Base-by-base conservation (phyloP, 352 stramenopile species). In the Phytophthora litchii region DNA sequence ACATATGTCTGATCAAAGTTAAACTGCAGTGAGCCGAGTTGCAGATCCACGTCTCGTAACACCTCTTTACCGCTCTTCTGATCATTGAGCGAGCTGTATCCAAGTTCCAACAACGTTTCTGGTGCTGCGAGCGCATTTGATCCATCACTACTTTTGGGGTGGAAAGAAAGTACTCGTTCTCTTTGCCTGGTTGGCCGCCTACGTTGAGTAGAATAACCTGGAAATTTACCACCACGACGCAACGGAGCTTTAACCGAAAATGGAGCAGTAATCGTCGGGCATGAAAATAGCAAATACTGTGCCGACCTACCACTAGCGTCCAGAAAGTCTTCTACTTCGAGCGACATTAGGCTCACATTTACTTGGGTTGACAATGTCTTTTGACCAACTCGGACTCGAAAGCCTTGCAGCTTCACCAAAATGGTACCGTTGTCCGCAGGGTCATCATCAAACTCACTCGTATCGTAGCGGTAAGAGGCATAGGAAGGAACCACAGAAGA, bases 1-100 rank as follows among this genome's bases (percentile, higher is more conserved):
- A 94, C 67, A 35, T 94, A 94, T 16, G 83, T 82, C 51, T 96
- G 87, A 37, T 96, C 85, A 60, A 94, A 92, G 37, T 91, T 82
- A 16, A 96, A 63, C 43, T 96, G 87, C 14, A 96, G 67, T 3
- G 80, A 83, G 12, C 87, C 87, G 43, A 94, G 65, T 36, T 80
- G 74, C 27, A 94, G 51, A 62, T 93, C 80, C n/a, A 93, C 20
- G 17, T 93, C 72, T 14, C 67, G 71, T 34, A 78, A 48, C 2
- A 74, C 40, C 54, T 91, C 76, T 42, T 78, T 67, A 4, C 84
- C 79, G 25, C 67, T 91, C 40, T 75, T 72, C 23, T 79, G 61
- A 53, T 92, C 80, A 53, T 75, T 87, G n/a, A 74, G 55, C 7
- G 75, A 86, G 13, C 52, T 83, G 23, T 74, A 88, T 10, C 70